These are phyloP conservation scores for Cercospora sp. DNA, from an alignment of 2,329 filamentous ascomycete genomes.

Conservation along the genomic window DNA sequence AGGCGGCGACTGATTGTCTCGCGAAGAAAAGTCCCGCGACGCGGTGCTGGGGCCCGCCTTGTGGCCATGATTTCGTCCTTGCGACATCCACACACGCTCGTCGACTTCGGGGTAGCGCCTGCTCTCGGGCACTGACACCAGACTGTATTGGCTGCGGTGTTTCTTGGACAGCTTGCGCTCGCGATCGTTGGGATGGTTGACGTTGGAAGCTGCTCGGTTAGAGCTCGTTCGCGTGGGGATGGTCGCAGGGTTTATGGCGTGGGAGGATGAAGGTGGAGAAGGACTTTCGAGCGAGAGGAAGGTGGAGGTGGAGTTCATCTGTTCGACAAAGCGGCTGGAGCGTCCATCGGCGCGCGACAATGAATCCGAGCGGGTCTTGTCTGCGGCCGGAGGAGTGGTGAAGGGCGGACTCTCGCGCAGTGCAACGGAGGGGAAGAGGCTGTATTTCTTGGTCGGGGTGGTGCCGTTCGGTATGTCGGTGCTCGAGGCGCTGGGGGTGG, in stretches of 20 bases:
- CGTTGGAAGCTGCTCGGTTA: slow-evolving; percentile 51
- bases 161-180: slow-evolving; percentile 21
- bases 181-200: slow-evolving; percentile 28
- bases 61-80: slow-evolving; percentile 29
- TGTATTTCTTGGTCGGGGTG: slow-evolving; percentile 10
- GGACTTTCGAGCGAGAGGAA: slow-evolving; percentile 5
- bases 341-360: not conserved
- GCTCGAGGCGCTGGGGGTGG: not conserved
- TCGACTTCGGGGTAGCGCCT: slow-evolving; percentile 28
- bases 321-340: slow-evolving; percentile 11
- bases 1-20: slow-evolving; percentile 23
- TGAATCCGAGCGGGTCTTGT: slow-evolving; percentile 7
- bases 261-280: slow-evolving; percentile 10
- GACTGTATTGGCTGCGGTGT: slow-evolving; percentile 33
- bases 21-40: slow-evolving; percentile 22
- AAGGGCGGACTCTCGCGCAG: not conserved
- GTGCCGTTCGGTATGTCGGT: not conserved
- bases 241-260: slow-evolving; percentile 33
- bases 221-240: slow-evolving; percentile 76
- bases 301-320: slow-evolving; percentile 18
- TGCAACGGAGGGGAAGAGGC: slow-evolving; percentile 14
- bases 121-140: slow-evolving; percentile 30
- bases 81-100: slow-evolving; percentile 36
- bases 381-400: not conserved
- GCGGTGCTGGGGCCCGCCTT: slow-evolving; percentile 33